Evolutionary conservation across 257 asterid species (phyloP), one percentile per base, ranked within the genome.

Genomic region (Capsicum baccatum): DNA sequence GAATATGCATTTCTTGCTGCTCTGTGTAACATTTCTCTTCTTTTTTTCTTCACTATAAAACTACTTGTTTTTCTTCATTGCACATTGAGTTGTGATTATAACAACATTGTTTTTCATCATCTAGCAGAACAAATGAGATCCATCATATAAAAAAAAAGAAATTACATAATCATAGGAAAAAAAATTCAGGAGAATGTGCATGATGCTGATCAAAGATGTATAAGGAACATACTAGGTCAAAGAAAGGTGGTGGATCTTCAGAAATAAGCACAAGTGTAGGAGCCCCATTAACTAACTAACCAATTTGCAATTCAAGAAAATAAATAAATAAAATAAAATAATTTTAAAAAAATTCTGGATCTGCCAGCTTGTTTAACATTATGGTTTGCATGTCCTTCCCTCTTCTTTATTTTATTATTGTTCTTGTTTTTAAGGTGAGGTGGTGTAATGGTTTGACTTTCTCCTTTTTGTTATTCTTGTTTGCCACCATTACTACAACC

Each of bases 1-100:
- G 92, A 90, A 88, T 90, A 90, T 58, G 92, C 92, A 87, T 90
- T 90, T 81, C 89, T 90, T 69, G 92, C 90, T 70, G 91, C 92
- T 88, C 91, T 88, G 1, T 90, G 90, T 88, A 90, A 90, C 92
- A 90, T 89, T 81, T 37, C 19, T 9, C 16, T 12, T 15, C 16
- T 7, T 79, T 50, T 58, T 8, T 5, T 3, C 0, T 59, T 80
- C 15, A 63, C 83, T 74, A 59, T 16, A 3, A 60, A 79, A 48
- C 58, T 56, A 64, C 84, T 84, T 5, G 11, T 56, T 81, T 48
- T 60, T 74, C 83, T 83, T 16, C 17, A 9, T 48, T 26, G 2
- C 33, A 26, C 33, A 26, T 26, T 26, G 1, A 26, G 33, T 26
- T 26, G 33, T 26, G 33, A 26, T 26, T 1, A 26, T 26, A 26